Evolutionary conservation across 306 rosid genomes (phyloP).

Genomic region (Glycine tomentella): DNA sequence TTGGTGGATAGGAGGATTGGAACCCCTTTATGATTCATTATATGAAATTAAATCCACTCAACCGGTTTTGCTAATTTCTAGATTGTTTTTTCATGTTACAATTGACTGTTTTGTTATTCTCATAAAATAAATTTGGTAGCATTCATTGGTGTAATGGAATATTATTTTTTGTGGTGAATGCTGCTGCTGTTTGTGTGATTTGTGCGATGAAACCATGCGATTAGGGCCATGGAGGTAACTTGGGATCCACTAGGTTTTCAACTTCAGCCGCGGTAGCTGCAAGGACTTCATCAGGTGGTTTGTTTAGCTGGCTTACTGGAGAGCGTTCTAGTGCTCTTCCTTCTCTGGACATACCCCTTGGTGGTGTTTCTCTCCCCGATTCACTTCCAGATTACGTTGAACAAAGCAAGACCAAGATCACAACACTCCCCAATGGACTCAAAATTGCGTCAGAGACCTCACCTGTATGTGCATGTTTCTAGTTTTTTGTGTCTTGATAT

Average conservation of each 20-base stretch:
- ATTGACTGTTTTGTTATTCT: background rate
- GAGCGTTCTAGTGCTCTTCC: slow-evolving; percentile 68
- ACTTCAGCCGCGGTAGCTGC: slow-evolving; percentile 70
- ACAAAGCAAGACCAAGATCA: slow-evolving; percentile 78
- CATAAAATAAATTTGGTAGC: background rate
- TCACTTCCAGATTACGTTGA: slow-evolving; percentile 74
- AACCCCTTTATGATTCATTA: slow-evolving; percentile 14
- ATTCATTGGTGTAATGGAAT: slow-evolving; percentile 15
- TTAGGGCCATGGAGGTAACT: slow-evolving; percentile 67
- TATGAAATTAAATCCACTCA: background rate
- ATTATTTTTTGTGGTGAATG: slow-evolving; percentile 24
- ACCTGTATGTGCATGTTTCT: slow-evolving; percentile 53
- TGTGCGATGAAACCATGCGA: slow-evolving; percentile 31
- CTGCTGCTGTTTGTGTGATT: slow-evolving; percentile 9
- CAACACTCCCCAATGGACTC: slow-evolving; percentile 81
- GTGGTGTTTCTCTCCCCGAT: slow-evolving; percentile 70
- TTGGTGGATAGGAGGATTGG: slow-evolving; percentile 17
- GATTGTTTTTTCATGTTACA: slow-evolving; percentile 11
- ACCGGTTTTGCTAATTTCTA: background rate
- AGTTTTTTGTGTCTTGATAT: background rate
- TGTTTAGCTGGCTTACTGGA: slow-evolving; percentile 86
- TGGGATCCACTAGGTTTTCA: slow-evolving; percentile 67
- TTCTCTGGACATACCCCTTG: slow-evolving; percentile 62
- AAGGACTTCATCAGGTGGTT: slow-evolving; percentile 63
- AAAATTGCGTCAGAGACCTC: slow-evolving; percentile 87